phyloP scores from a whole-genome alignment of 768 basidiomycete genomes.

The Cystofilobasidium bisporidii region DNA sequence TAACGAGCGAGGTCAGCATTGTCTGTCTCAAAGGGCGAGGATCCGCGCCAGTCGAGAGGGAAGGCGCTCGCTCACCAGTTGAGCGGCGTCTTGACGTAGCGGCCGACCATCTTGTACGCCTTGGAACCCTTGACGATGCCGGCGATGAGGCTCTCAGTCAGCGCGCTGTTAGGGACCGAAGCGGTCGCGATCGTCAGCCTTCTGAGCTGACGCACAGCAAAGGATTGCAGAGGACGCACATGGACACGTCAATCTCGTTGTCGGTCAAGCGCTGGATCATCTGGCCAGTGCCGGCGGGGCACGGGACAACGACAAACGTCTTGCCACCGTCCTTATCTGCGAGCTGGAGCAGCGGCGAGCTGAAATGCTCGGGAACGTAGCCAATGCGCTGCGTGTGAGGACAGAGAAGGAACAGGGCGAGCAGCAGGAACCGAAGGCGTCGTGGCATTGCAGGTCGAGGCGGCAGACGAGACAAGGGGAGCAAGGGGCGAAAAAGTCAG shows the following conservation, averaged over 20 bases:
- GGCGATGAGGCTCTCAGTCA: constrained; percentile 83
- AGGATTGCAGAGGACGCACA: constrained; percentile 56
- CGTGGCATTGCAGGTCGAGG: no score
- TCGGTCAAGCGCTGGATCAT: constrained; percentile 61
- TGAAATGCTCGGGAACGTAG: constrained; percentile 37
- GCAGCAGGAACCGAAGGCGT: no score
- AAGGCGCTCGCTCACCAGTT: constrained; percentile 54
- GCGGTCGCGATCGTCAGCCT: neutral
- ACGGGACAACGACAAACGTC: constrained; percentile 77
- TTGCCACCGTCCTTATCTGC: constrained; percentile 56
- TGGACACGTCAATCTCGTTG: constrained; percentile 70
- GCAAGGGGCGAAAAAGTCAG: no score
- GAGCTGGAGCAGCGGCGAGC: constrained; percentile 80
- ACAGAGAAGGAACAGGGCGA: neutral
- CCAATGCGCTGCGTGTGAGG: constrained; percentile 6
- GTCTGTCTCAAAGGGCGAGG: no score
- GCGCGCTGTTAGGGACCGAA: constrained; percentile 50
- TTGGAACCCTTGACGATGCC: constrained; percentile 83
- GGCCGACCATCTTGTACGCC: constrained; percentile 74
- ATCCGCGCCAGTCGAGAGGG: no score
- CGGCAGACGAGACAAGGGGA: no score
- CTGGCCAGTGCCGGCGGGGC: constrained; percentile 51
- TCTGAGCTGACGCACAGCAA: no score
- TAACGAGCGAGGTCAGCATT: no score
- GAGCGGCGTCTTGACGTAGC: constrained; percentile 78